A percentile compares a stretch with the other conserved stretches of the same genome.
phyloP scores from a whole-genome alignment of 2,329 filamentous ascomycete genomes.

The Waltergamsia citrina region DNA sequence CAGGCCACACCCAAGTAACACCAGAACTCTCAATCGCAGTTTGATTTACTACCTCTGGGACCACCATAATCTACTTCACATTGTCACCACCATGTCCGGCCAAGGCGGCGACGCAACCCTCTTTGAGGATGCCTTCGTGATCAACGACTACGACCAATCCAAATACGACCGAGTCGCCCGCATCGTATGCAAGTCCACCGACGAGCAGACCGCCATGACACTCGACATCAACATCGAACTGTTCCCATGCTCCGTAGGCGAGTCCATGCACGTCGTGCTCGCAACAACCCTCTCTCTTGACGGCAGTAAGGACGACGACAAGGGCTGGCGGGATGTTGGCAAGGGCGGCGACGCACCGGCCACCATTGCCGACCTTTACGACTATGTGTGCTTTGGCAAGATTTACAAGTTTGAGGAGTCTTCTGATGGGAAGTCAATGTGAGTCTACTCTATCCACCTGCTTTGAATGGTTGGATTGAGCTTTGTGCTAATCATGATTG shows the following conservation, averaged over 20 bases:
- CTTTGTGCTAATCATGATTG: constrained; percentile 3
- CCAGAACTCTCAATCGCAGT: background rate
- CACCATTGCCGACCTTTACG: constrained; percentile 68
- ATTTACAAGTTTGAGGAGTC: constrained; percentile 83
- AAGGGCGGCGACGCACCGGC: constrained; percentile 43
- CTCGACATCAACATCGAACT: constrained; percentile 94
- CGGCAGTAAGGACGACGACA: constrained; percentile 67
- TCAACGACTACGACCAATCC: constrained; percentile 68
- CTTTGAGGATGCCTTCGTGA: constrained; percentile 84
- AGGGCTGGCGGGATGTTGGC: constrained; percentile 71
- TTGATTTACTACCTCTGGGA: background rate
- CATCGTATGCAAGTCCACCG: constrained; percentile 65
- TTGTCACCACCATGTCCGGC: constrained; percentile 28
- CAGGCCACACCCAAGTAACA: background rate
- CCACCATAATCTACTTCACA: background rate
- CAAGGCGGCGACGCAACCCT: constrained; percentile 78
- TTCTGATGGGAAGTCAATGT: constrained; percentile 76
- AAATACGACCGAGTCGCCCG: constrained; percentile 96
- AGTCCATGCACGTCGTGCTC: constrained; percentile 71
- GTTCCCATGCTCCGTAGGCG: constrained; percentile 66
- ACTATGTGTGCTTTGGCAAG: constrained; percentile 84
- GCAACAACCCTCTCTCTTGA: constrained; percentile 82
- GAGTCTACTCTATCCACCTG: constrained; percentile 6
- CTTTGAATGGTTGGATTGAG: no score
- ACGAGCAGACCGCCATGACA: constrained; percentile 65